Evolutionary conservation across 768 basidiomycete species (phyloP).

Genomic region (Suillus subaureus): DNA sequence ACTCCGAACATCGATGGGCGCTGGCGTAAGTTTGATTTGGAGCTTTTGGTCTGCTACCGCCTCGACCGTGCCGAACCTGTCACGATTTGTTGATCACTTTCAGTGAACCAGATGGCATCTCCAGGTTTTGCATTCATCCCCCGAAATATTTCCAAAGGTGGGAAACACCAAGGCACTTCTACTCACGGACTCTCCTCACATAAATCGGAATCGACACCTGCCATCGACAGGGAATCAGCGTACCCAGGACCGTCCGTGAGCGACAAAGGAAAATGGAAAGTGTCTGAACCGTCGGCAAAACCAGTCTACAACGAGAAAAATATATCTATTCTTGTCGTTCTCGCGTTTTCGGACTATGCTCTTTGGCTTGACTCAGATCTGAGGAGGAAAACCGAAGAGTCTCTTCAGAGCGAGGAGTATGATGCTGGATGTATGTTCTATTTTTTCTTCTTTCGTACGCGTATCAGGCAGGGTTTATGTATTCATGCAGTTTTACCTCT

Average conservation of each 20-base stretch:
- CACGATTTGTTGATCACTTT: neutral
- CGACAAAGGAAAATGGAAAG: constrained; percentile 31
- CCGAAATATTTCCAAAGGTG: constrained; percentile 43
- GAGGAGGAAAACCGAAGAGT: constrained; percentile 46
- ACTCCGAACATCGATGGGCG: neutral
- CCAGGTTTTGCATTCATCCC: constrained; percentile 48
- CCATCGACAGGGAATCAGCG: constrained; percentile 11
- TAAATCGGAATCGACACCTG: constrained; percentile 11
- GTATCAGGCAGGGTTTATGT: constrained; percentile 14
- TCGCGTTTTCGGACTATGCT: constrained; percentile 72
- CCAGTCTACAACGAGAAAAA: constrained; percentile 41
- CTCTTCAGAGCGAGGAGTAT: constrained; percentile 19
- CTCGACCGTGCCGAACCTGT: neutral
- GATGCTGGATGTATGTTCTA: constrained; percentile 58
- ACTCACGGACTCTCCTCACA: constrained; percentile 13
- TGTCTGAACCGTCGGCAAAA: constrained; percentile 20
- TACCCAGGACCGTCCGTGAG: constrained; percentile 8
- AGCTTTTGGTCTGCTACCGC: neutral
- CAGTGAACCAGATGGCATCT: constrained; percentile 18
- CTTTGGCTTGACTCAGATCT: constrained; percentile 67
- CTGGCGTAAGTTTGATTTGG: neutral
- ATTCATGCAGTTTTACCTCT: constrained; percentile 58
- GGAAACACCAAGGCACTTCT: constrained; percentile 27
- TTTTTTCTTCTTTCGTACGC: constrained; percentile 7
- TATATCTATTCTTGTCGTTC: constrained; percentile 48